Evolutionary conservation across 768 basidiomycete species (phyloP), one percentile per base, ranked within the genome.

Genomic region (Boletus sp.): DNA sequence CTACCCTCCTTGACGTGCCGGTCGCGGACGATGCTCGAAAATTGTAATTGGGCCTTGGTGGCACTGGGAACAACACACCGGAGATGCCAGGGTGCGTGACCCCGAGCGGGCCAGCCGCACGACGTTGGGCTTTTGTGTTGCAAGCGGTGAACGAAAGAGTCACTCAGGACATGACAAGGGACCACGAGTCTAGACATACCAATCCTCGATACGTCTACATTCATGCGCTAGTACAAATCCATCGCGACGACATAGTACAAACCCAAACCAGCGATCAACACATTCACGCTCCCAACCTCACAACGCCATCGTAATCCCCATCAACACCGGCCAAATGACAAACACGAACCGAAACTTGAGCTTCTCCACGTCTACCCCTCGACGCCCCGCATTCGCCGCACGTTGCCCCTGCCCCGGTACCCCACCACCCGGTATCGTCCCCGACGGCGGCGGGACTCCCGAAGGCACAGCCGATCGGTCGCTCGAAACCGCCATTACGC

Each of bases 231-330:
- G 6, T 47, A 47, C 45, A 47, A 44, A 44, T 24, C 42, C 7
- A 44, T 28, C 24, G 24, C 42, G 42, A 44, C 42, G 42, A 44
- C 24, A 44, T 41, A n/a, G 33, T 24, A 40, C 37, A 40, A 14
- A 36, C 11, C 33, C 33, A 11, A 35, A 35, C 4, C 33, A 9
- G 33, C 33, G 7, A 35, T 1, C 33, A 11, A 35, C 33, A 11
- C 24, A 24, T 3, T 24, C 24, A 24, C 24, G 24, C 24, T 24
- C 24, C 24, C 24, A 24, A 24, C 24, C n/a, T 67, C 58, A 84
- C 47, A 83, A 62, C 5, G 82, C 81, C 78, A 86, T 78, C 36
- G 79, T 77, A 45, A 84, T 68, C 2, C 83, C 85, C 52, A 85
- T 73, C 50, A 85, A 64, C 7, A 80, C 76, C 35, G 83, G 82